Evolutionary conservation across 257 asterid genomes (phyloP).

Genomic region (Solanum piurae): DNA sequence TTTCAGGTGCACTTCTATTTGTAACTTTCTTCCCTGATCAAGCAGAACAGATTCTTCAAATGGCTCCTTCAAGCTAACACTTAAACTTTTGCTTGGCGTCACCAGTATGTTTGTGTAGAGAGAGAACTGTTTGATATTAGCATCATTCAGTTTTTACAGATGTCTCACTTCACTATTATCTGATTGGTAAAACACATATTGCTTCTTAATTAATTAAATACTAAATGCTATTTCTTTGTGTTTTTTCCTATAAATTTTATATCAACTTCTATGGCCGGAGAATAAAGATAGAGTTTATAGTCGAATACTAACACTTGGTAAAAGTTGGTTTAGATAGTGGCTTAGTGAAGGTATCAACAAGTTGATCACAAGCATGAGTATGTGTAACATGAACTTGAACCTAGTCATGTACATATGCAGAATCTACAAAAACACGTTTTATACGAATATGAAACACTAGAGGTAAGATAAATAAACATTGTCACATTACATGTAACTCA

Average conservation of each 20-base stretch:
- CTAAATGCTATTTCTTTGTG: neutral
- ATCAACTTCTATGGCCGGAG: too few relatives aligned
- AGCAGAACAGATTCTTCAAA: conserved; percentile 35
- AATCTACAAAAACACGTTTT: neutral
- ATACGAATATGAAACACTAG: neutral
- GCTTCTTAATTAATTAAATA: neutral
- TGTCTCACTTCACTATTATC: neutral
- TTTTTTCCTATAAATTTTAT: too few relatives aligned
- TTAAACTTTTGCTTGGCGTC: neutral
- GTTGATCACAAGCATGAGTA: neutral
- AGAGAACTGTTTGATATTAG: neutral
- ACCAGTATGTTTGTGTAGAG: neutral
- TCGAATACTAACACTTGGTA: neutral
- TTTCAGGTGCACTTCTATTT: conserved; percentile 73
- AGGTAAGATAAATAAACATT: too few relatives aligned
- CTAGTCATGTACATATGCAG: neutral
- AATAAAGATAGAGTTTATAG: too few relatives aligned
- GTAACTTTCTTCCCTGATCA: conserved; percentile 87
- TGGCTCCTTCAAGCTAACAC: conserved; percentile 41
- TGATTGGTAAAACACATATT: neutral
- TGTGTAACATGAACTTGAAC: neutral
- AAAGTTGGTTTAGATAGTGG: neutral
- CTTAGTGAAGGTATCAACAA: neutral
- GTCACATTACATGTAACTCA: neutral
- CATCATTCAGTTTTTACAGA: neutral